Evolutionary conservation across 352 stramenopile genomes (phyloP).

Genomic region (Thraustochytrium sp.): DNA sequence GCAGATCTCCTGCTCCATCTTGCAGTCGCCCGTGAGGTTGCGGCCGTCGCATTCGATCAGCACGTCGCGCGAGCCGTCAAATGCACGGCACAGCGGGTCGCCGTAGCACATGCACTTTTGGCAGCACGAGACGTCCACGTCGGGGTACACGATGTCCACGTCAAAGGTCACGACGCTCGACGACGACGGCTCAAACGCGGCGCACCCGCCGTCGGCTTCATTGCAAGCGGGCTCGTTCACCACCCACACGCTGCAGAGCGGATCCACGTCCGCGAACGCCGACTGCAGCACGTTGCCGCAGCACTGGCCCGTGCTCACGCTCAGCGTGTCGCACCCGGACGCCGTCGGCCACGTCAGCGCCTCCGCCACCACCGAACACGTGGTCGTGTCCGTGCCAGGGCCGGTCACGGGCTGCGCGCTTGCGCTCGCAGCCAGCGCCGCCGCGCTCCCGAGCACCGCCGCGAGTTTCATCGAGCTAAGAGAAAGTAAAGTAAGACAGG

Average conservation of each 20-base stretch:
- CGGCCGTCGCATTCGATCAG: constrained; percentile 2
- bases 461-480: too few species aligned
- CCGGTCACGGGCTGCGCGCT: too few species aligned
- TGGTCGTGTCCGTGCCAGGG: too few species aligned
- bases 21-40: background rate
- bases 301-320: background rate
- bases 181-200: background rate
- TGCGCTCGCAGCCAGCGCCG: too few species aligned
- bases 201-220: background rate
- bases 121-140: background rate
- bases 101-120: constrained; percentile 30
- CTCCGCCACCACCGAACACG: background rate
- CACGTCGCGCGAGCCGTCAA: constrained; percentile 2
- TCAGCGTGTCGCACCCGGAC: background rate
- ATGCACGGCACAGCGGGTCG: constrained; percentile 4
- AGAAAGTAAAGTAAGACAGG: too few species aligned
- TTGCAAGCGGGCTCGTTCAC: background rate
- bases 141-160: background rate
- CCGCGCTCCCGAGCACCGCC: too few species aligned
- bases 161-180: background rate
- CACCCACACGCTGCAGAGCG: background rate
- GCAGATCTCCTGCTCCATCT: background rate
- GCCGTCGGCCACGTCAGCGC: background rate
- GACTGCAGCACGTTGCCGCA: background rate
- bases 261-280: background rate